phyloP scores from a whole-genome alignment of 225 moss, liverwort and hornwort genomes.

The Physcomitrium patens region DNA sequence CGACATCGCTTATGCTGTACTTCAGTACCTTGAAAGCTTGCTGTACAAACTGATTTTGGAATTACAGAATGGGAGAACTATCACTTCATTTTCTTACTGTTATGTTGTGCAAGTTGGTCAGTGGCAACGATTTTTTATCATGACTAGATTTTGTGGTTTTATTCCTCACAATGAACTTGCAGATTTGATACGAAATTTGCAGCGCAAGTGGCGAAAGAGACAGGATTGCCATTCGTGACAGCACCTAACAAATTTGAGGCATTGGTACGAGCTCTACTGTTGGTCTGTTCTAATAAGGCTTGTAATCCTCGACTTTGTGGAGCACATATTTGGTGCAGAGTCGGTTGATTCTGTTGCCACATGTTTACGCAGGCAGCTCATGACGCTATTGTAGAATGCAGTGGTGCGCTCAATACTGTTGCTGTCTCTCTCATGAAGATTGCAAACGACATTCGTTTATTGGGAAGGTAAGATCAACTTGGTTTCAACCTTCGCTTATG shows the following conservation, averaged over 20 bases:
- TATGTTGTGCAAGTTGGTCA: too few relatives aligned
- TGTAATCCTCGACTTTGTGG: background rate
- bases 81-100: background rate
- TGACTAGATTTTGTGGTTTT: too few relatives aligned
- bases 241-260: constrained; percentile 99
- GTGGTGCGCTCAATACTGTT: constrained; percentile 87
- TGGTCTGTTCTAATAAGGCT: background rate
- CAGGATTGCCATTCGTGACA: constrained; percentile 75
- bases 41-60: background rate
- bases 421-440: constrained; percentile 85
- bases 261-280: constrained; percentile 53
- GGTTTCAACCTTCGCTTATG: background rate
- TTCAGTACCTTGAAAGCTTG: constrained; percentile 8
- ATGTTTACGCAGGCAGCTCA: constrained; percentile 72
- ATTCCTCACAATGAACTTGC: constrained; percentile 1
- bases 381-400: constrained; percentile 89
- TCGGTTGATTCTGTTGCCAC: constrained; percentile 21
- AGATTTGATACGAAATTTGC: constrained; percentile 93
- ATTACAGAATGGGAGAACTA: background rate
- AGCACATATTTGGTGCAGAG: background rate
- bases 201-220: constrained; percentile 75
- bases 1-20: constrained; percentile 9
- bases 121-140: too few relatives aligned
- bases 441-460: constrained; percentile 89
- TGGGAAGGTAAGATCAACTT: constrained; percentile 68